Conservation (phyloP, 345 rosid genomes). For the Eucalyptus erythrocorys region DNA sequence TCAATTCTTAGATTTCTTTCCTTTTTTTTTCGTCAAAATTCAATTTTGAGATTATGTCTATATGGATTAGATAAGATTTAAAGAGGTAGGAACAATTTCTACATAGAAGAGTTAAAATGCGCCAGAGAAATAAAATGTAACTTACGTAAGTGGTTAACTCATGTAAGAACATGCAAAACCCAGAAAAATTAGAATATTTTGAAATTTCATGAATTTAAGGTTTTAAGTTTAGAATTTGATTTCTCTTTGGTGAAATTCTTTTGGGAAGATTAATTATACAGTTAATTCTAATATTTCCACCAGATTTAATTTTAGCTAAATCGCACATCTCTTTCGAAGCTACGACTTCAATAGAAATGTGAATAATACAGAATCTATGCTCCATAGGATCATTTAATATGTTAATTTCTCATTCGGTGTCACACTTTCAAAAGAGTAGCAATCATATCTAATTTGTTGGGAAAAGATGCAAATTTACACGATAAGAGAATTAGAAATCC, state of each 20-base stretch:
- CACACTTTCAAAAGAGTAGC: background rate
- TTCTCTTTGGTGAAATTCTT: background rate
- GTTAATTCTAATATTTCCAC: background rate
- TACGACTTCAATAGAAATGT: background rate
- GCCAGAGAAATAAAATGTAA: background rate
- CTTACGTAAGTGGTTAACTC: no score
- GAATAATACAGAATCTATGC: background rate
- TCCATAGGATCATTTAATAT: background rate
- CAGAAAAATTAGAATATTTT: background rate
- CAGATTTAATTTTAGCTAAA: background rate
- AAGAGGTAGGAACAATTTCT: background rate
- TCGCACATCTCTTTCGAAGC: background rate
- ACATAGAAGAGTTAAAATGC: background rate
- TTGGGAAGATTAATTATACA: background rate
- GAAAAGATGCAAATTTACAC: background rate
- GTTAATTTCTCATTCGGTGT: background rate
- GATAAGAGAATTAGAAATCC: background rate
- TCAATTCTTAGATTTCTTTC: background rate
- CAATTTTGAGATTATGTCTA: background rate
- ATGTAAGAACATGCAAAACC: background rate
- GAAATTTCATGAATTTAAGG: background rate
- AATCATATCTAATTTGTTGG: background rate
- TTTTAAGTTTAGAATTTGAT: background rate
- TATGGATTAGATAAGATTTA: background rate
- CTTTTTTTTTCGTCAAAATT: no score